Conservation (phyloP, 176 grass and related monocot species). For the Cenchrus fungigraminus region DNA sequence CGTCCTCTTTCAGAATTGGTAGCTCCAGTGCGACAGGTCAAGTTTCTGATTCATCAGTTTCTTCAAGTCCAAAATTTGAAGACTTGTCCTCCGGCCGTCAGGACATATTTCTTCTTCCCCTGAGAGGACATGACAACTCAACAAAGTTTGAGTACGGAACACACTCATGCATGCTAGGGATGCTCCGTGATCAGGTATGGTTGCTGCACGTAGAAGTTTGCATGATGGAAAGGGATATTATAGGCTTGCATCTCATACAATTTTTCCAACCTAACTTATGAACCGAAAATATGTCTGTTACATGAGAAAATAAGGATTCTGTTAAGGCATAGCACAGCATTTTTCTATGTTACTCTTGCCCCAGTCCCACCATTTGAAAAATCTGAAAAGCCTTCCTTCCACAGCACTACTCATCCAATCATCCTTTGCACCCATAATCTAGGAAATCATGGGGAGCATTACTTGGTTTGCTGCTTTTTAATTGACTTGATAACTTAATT, state of each 20-base stretch:
- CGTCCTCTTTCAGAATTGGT: slow-evolving; percentile 63
- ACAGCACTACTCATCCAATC: neutral
- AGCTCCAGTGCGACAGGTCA: slow-evolving; percentile 28
- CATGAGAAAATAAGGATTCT: neutral
- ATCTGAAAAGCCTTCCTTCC: neutral
- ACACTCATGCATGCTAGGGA: slow-evolving; percentile 64
- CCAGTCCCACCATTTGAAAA: neutral
- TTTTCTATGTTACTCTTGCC: slow-evolving; percentile 1
- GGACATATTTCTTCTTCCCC: slow-evolving; percentile 70
- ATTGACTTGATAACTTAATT: neutral
- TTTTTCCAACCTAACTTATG: neutral
- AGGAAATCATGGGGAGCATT: neutral
- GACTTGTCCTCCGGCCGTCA: slow-evolving; percentile 39
- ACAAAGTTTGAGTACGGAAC: slow-evolving; percentile 62
- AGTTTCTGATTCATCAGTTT: slow-evolving; percentile 39
- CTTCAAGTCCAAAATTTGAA: slow-evolving; percentile 41
- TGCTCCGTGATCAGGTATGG: slow-evolving; percentile 80
- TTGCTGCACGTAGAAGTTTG: neutral
- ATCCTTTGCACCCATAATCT: neutral
- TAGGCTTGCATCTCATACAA: neutral
- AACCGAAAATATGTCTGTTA: neutral
- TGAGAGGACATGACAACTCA: slow-evolving; percentile 47
- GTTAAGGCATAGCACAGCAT: neutral
- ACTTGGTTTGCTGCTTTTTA: neutral
- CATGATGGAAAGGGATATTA: neutral